Evolutionary conservation across 495 filamentous ascomycete species (phyloP).

Genomic region (Xylaria venustula): DNA sequence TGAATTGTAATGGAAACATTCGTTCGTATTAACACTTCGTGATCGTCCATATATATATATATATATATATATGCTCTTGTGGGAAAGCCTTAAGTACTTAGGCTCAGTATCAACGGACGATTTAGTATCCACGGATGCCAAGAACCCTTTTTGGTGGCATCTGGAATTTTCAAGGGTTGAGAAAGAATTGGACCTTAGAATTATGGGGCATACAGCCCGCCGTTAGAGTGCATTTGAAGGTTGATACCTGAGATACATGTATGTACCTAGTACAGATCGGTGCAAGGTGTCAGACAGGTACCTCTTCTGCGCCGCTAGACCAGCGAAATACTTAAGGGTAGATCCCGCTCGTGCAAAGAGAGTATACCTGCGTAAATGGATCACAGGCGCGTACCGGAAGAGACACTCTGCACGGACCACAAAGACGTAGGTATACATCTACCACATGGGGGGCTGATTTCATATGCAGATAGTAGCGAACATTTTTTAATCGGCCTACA

Average conservation of each 20-base stretch:
- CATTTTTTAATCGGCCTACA: slow-evolving; percentile 11
- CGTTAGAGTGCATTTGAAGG: too few species aligned
- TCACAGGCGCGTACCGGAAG: not conserved
- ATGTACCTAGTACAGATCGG: too few species aligned
- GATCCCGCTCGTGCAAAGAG: too few species aligned
- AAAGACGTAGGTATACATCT: not conserved
- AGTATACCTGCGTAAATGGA: not conserved
- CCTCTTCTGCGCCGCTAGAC: not conserved
- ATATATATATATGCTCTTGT: too few species aligned
- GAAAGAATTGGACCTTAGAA: not conserved
- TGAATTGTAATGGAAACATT: too few species aligned
- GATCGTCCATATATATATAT: too few species aligned
- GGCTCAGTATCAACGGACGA: not conserved
- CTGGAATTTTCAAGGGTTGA: slow-evolving; percentile 12
- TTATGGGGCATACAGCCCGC: not conserved
- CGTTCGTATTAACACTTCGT: too few species aligned
- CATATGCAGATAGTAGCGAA: slow-evolving; percentile 1
- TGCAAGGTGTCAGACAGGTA: too few species aligned
- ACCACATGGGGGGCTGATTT: not conserved
- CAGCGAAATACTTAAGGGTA: not conserved
- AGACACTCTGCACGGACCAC: slow-evolving; percentile 5
- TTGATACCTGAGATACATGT: too few species aligned
- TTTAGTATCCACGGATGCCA: slow-evolving; percentile 12
- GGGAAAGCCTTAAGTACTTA: too few species aligned
- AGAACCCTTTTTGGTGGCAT: slow-evolving; percentile 10